Percentiles rank a stretch among this genome's conserved stretches.
Evolutionary conservation across 805 yeast genomes (phyloP).

Genomic region (Aciculoconidium aculeatum): DNA sequence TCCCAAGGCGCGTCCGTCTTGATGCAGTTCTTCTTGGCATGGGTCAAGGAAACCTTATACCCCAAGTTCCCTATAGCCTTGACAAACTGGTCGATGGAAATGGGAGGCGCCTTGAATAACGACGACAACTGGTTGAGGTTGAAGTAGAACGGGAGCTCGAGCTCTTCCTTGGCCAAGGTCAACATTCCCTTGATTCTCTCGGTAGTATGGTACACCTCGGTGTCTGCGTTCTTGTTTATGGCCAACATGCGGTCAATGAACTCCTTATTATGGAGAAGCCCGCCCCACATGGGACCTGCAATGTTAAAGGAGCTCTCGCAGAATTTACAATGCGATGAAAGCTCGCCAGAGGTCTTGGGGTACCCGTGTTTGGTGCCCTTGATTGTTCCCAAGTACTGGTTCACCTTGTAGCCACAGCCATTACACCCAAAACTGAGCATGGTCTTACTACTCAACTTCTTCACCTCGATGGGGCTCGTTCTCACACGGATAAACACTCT

Average conservation of each 20-base stretch:
- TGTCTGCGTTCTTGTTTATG: conserved; percentile 46
- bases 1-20: conserved; percentile 91
- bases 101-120: conserved; percentile 74
- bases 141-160: conserved; percentile 70
- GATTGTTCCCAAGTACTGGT: conserved; percentile 71
- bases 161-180: conserved; percentile 71
- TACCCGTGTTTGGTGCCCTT: conserved; percentile 49
- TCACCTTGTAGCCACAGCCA: conserved; percentile 72
- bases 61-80: conserved; percentile 86
- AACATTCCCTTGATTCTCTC: conserved; percentile 91
- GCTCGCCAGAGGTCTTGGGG: conserved; percentile 44
- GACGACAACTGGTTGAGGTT: conserved; percentile 73
- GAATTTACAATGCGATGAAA: conserved; percentile 52
- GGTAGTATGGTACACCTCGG: conserved; percentile 64
- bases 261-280: conserved; percentile 58
- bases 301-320: conserved; percentile 70
- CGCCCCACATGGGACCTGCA: conserved; percentile 94
- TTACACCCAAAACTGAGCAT: conserved; percentile 79
- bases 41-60: conserved; percentile 77
- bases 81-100: conserved; percentile 63
- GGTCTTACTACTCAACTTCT: conserved; percentile 68
- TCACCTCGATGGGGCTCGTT: conserved; percentile 76
- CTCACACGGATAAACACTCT: conserved; percentile 76
- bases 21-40: conserved; percentile 77
- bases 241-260: conserved; percentile 62